Base-by-base conservation (phyloP, 306 rosid genomes). In the Urtica urens region DNA sequence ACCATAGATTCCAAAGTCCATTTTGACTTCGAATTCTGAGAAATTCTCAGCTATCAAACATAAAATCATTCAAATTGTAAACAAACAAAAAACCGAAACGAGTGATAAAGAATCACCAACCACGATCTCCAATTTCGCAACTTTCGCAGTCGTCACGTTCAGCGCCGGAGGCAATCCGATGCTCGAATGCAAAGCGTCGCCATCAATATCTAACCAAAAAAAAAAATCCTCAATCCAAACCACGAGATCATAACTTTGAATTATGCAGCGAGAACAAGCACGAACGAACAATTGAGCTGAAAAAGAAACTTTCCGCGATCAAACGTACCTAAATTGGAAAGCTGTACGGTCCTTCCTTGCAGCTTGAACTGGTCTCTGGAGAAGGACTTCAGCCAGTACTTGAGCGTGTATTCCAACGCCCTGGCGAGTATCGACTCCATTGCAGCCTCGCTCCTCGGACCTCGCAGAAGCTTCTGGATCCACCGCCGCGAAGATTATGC, bases 371-470 rank as follows among this genome's bases (percentile, higher is more conserved):
- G 96, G 23, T 87, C 96, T 28, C 94, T 55, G 43, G 93, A 69
- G 79, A 83, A 87, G 23, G 96, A 87, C 65, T 80, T 87, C 61
- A 87, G 68, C 96, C 94, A 87, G 53, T 87, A 87, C 76, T 83
- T 87, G 60, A 87, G 93, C 38, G 94, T 87, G 73, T 87, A 83
- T 68, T 87, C 96, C 25, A 87, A 69, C 23, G 96, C 94, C 15
- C 78, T 71, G 28, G 81, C 96, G 41, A 87, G 63, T 48, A 87
- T 76, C 15, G 96, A 78, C 70, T 87, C 96, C 96, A 87, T 88
- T 12, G 38, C 58, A 14, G 44, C 19, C 8, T 7, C 23, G 39
- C 48, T 25, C 38, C 12, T 22, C 14, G 38, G 51, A 2, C 23
- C 21, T 55, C 10, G 31, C 19, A 40, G 46, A 21, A 18, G 10